A percentile compares a stretch with the other conserved stretches of the same genome.
Conservation (phyloP, 805 yeast genomes). For the Pichia nanzhaoensis region DNA sequence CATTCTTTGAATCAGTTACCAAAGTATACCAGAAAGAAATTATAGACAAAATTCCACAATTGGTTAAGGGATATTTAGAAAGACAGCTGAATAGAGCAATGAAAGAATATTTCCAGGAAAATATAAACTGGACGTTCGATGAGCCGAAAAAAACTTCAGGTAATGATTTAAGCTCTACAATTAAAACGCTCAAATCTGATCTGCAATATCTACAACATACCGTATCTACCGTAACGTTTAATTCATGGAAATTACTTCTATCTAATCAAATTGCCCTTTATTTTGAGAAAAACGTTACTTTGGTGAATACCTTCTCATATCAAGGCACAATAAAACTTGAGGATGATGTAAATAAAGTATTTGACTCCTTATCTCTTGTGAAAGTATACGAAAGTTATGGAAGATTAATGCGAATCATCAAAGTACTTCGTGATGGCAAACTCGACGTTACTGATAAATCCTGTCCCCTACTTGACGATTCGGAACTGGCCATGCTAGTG, state of each 20-base stretch:
- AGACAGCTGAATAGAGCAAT: constrained; percentile 31
- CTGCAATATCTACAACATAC: constrained; percentile 27
- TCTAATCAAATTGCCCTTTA: constrained; percentile 29
- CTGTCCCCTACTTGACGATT: constrained; percentile 2
- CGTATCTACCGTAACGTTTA: constrained; percentile 27
- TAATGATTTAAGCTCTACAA: constrained; percentile 22
- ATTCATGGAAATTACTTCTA: constrained; percentile 22
- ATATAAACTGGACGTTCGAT: constrained; percentile 24
- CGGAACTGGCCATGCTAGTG: not conserved
- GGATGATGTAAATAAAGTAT: constrained; percentile 28
- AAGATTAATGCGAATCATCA: constrained; percentile 16
- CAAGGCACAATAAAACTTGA: constrained; percentile 32
- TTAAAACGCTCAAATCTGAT: constrained; percentile 24
- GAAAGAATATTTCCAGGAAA: constrained; percentile 31
- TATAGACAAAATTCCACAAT: constrained; percentile 23
- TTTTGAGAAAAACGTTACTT: constrained; percentile 33
- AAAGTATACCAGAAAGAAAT: constrained; percentile 31
- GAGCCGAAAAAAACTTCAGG: constrained; percentile 11
- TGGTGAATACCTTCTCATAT: constrained; percentile 31
- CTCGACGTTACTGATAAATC: not conserved
- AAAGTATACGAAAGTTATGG: constrained; percentile 19
- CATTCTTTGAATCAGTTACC: constrained; percentile 40
- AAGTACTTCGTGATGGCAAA: constrained; percentile 11
- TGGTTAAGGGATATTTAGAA: constrained; percentile 29
- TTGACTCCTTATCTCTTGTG: constrained; percentile 22